Evolutionary conservation across 2,329 filamentous ascomycete species (phyloP), one percentile per base, ranked within the genome.

Genomic region (Epichloe elymi): DNA sequence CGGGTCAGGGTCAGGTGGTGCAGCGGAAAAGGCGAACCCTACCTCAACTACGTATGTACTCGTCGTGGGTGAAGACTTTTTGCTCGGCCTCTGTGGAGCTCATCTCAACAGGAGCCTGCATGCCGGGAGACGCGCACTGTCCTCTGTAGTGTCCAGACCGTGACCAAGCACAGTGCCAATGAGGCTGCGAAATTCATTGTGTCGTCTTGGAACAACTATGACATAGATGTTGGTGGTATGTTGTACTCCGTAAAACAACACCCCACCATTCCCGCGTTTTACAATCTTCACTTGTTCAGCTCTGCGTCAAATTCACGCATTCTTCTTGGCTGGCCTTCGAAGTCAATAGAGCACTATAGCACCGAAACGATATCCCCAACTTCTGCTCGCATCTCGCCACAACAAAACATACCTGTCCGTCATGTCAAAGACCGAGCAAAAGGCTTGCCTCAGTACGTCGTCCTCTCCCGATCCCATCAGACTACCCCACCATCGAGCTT

Each of bases 401-500:
- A 38, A 12, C 19, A 17, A 47, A 36, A 46, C 37, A 20, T 33
- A 43, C 15, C 54, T 53, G 53, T 52, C 59, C 64, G 67, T 60
- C 61, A 77, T 76, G 73, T 70, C 74, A 65, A 73, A 72, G 61
- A 73, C 75, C 61, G 74, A 76, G 57, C 76, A 80, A 51, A 80
- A 80, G 66, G 77, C 76, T 61, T 80, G 77, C 68, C 73, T 80
- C 65, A 80, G 75, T 79, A 78, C 66, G 76, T 78, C 67, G 56
- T 61, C 62, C 59, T 57, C 58, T 57, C 63, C 62, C 54, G 59
- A 59, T 62, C 57, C 56, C 54, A 52, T 59, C 59, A 49, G 51
- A 49, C 55, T 59, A 59, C 54, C 58, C 53, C 55, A 52, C 53
- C 53, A 48, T 49, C 44, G 40, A 33, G 39, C 50, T 48, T 41